Percentiles rank a stretch among this genome's conserved stretches.
These are phyloP conservation scores for Jackrogersella minutella DNA, from an alignment of 495 filamentous ascomycete genomes.

Conservation along the genomic window DNA sequence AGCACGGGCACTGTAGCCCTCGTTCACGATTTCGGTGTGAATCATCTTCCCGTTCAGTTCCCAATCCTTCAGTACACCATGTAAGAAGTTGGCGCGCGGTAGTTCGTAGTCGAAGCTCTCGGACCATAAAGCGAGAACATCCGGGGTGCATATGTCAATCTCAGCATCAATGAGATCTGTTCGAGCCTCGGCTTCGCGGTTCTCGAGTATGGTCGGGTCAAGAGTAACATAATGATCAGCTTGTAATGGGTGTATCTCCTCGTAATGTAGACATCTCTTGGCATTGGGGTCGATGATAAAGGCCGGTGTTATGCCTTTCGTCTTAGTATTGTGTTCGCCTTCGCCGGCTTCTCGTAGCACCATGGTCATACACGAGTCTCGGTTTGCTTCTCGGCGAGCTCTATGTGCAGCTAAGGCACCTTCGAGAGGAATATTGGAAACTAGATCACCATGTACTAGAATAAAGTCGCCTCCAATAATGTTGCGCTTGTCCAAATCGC, in stretches of 20 bases:
- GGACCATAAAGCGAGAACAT: constrained; percentile 92
- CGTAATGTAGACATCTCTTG: constrained; percentile 90
- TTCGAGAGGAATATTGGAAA: constrained; percentile 88
- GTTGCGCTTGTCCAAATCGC: constrained; percentile 86
- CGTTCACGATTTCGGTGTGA: constrained; percentile 83
- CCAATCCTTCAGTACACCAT: constrained; percentile 93
- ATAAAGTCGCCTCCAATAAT: constrained; percentile 92
- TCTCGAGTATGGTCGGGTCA: constrained; percentile 67
- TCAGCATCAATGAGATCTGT: constrained; percentile 91
- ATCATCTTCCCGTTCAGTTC: constrained; percentile 97
- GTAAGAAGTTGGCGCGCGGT: constrained; percentile 85
- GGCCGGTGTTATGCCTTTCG: constrained; percentile 74
- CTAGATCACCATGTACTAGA: constrained; percentile 91
- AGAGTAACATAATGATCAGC: constrained; percentile 67
- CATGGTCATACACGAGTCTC: constrained; percentile 99
- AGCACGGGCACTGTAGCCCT: constrained; percentile 83
- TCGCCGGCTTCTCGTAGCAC: constrained; percentile 81
- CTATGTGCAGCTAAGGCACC: constrained; percentile 79
- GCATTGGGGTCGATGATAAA: constrained; percentile 86
- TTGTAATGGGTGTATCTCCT: constrained; percentile 68
- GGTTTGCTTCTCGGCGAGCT: constrained; percentile 80
- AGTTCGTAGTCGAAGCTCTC: constrained; percentile 97
- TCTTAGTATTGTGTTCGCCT: constrained; percentile 73
- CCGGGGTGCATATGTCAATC: constrained; percentile 97
- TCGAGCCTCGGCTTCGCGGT: constrained; percentile 79